phyloP scores from a whole-genome alignment of 495 filamentous ascomycete species.

The Aspergillus affinis region DNA sequence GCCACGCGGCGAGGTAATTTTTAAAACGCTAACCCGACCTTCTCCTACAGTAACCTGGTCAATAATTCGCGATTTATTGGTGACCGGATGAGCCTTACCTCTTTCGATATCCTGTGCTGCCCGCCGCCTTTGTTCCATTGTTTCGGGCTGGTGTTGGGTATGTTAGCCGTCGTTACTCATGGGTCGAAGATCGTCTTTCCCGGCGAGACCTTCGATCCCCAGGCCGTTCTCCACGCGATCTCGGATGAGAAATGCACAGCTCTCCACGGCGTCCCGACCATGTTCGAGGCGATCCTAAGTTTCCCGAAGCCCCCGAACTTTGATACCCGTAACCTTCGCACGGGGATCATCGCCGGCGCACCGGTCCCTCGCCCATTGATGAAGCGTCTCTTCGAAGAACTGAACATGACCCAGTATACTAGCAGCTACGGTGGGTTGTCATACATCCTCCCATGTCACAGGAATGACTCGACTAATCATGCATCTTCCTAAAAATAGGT shows the following conservation, averaged over 20 bases:
- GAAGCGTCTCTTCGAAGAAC: slow-evolving; percentile 56
- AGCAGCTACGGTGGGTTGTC: slow-evolving; percentile 55
- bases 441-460: background rate
- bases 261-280: slow-evolving; percentile 69
- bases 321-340: slow-evolving; percentile 51
- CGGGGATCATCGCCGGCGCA: slow-evolving; percentile 68
- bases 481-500: slow-evolving; percentile 24
- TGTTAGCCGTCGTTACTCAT: slow-evolving; percentile 65
- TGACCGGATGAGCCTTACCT: slow-evolving; percentile 63
- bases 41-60: slow-evolving; percentile 55
- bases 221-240: slow-evolving; percentile 57
- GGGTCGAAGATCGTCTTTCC: slow-evolving; percentile 68
- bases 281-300: slow-evolving; percentile 66
- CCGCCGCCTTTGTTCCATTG: slow-evolving; percentile 73
- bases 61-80: slow-evolving; percentile 72
- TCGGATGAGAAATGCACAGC: slow-evolving; percentile 65
- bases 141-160: slow-evolving; percentile 70
- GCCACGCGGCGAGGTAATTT: background rate
- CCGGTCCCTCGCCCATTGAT: slow-evolving; percentile 65
- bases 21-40: slow-evolving; percentile 8
- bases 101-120: slow-evolving; percentile 64
- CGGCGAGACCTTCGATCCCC: slow-evolving; percentile 60
- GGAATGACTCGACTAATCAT: background rate
- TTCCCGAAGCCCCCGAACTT: slow-evolving; percentile 50
- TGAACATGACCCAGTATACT: slow-evolving; percentile 69